These are phyloP conservation scores for Haematococcus lacustris DNA, from an alignment of 139 green algal species.

Conservation along the genomic window DNA sequence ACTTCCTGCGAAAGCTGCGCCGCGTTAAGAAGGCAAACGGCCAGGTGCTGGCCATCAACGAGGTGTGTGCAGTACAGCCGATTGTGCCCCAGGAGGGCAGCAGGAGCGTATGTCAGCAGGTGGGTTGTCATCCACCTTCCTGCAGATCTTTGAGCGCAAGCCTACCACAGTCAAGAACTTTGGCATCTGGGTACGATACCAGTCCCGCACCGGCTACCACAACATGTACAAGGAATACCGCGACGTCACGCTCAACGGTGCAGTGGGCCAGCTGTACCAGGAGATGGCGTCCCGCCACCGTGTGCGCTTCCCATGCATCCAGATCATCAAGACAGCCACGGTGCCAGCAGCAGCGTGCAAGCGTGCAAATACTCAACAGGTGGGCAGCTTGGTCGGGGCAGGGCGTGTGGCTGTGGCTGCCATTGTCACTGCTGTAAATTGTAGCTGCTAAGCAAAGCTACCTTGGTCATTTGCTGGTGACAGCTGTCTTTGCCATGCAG, in stretches of 20 bases:
- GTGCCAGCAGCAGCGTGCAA: conserved; percentile 76
- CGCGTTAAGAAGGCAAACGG: conserved; percentile 99
- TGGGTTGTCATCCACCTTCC: no score
- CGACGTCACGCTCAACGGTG: conserved; percentile 94
- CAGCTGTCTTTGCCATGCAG: no score
- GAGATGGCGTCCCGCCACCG: conserved; percentile 97
- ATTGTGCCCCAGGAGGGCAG: no score
- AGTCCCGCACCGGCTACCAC: conserved; percentile 92
- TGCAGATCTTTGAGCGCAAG: conserved; percentile 93
- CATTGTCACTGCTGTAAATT: no score
- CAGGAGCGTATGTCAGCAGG: no score
- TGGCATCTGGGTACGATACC: conserved; percentile 97
- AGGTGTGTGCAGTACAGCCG: no score
- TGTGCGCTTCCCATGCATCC: conserved; percentile 63
- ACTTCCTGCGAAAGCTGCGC: conserved; percentile 92
- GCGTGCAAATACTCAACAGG: conserved; percentile 66
- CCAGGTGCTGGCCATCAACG: conserved; percentile 92
- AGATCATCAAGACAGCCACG: conserved; percentile 97
- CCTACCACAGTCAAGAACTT: conserved; percentile 98
- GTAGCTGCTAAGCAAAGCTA: no score
- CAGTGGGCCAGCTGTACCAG: conserved; percentile 91
- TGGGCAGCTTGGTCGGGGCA: no score
- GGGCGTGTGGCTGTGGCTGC: no score
- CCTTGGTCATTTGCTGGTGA: no score
- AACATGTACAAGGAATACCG: conserved; percentile 99